Conservation (phyloP, 1,284 basidiomycete species). For the Tylopilus sp. region DNA sequence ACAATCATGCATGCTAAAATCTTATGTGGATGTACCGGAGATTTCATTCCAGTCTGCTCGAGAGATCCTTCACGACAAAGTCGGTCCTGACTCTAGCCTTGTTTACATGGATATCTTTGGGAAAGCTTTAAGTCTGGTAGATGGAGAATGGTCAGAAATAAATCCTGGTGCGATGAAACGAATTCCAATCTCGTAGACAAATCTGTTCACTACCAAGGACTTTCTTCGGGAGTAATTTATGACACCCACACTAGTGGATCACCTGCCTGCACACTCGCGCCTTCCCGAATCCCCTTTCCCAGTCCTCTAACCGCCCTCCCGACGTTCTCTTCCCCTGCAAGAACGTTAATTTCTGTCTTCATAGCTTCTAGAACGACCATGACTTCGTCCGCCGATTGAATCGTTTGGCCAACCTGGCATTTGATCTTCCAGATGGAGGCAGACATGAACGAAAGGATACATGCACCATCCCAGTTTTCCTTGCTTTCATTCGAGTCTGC, state of each 20-base stretch:
- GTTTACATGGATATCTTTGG: neutral
- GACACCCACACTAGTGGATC: constrained; percentile 52
- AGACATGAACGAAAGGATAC: constrained; percentile 54
- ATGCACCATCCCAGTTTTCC: constrained; percentile 34
- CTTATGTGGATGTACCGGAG: rapidly evolving
- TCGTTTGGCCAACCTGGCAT: constrained; percentile 54
- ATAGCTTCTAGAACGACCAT: constrained; percentile 76
- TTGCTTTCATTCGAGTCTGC: constrained; percentile 20
- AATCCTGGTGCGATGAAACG: neutral
- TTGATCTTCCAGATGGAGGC: constrained; percentile 71
- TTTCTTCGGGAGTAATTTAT: constrained; percentile 8
- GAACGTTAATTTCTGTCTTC: constrained; percentile 74
- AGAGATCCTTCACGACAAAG: constrained; percentile 5
- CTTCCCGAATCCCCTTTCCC: constrained; percentile 54
- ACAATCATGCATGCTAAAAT: constrained; percentile 5
- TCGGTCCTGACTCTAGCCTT: constrained; percentile 6
- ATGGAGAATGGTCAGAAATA: constrained; percentile 15
- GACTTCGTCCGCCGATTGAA: constrained; percentile 59
- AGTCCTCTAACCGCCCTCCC: constrained; percentile 56
- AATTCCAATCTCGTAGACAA: neutral
- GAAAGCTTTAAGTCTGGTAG: constrained; percentile 7
- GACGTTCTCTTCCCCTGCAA: constrained; percentile 56
- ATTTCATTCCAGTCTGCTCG: neutral
- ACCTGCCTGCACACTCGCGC: constrained; percentile 56
- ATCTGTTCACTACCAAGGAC: neutral